Evolutionary conservation across 1,284 basidiomycete species (phyloP).

Genomic region (Trametes versicolor): DNA sequence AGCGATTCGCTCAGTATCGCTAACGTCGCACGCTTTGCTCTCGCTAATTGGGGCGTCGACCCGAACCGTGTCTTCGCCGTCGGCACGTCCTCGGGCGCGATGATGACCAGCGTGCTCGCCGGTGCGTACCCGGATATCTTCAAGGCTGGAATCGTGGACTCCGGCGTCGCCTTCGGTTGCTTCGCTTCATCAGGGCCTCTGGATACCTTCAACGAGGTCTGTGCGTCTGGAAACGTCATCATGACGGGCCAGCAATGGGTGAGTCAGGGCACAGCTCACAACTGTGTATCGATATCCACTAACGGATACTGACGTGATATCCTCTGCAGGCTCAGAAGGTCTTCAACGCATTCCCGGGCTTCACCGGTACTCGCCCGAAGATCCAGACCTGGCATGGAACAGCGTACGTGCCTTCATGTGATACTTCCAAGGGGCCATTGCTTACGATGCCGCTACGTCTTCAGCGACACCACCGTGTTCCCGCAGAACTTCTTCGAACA

Average conservation of each 20-base stretch:
- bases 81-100: constrained; percentile 64
- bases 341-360: constrained; percentile 58
- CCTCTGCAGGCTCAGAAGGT: constrained; percentile 53
- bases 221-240: constrained; percentile 52
- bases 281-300: neutral
- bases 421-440: no score
- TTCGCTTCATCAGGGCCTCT: constrained; percentile 51
- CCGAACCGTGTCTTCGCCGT: constrained; percentile 56
- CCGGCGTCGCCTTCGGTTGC: constrained; percentile 66
- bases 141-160: constrained; percentile 56
- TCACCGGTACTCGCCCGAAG: constrained; percentile 59
- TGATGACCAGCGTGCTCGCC: constrained; percentile 67
- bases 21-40: constrained; percentile 58
- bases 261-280: neutral
- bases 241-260: constrained; percentile 61
- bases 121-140: constrained; percentile 67
- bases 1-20: constrained; percentile 66
- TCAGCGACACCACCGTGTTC: constrained; percentile 58
- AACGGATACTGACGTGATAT: neutral
- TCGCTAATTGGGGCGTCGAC: constrained; percentile 58
- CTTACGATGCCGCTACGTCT: neutral
- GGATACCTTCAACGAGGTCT: constrained; percentile 55
- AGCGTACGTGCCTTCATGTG: constrained; percentile 45
- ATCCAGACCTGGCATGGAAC: constrained; percentile 67
- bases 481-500: constrained; percentile 61